These are phyloP conservation scores for Cardamine resedifolia DNA, from an alignment of 345 rosid genomes.

Conservation along the genomic window DNA sequence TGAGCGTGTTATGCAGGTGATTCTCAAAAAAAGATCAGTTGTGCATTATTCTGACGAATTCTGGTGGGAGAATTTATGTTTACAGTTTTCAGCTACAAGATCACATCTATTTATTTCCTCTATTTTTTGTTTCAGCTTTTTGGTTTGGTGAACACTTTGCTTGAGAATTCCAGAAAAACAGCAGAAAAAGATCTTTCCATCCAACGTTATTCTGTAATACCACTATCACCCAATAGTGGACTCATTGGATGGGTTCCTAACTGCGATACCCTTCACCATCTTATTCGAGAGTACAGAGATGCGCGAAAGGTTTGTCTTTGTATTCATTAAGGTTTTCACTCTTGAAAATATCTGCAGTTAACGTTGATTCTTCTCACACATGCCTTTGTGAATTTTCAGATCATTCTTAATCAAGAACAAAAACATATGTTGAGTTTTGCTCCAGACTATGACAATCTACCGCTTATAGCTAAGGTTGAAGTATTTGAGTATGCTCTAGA, in stretches of 20 bases:
- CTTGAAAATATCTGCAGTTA: slow-evolving; percentile 4
- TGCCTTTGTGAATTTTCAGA: slow-evolving; percentile 52
- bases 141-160: slow-evolving; percentile 88
- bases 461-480: slow-evolving; percentile 90
- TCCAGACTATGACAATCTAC: slow-evolving; percentile 89
- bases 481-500: slow-evolving; percentile 86
- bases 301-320: slow-evolving; percentile 70
- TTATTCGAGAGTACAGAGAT: slow-evolving; percentile 92
- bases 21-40: slow-evolving; percentile 8
- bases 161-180: slow-evolving; percentile 86
- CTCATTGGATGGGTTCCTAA: slow-evolving; percentile 97
- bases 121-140: slow-evolving; percentile 64
- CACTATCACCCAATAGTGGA: slow-evolving; percentile 93
- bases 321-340: slow-evolving; percentile 22
- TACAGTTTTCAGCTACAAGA: slow-evolving; percentile 7
- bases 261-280: slow-evolving; percentile 93
- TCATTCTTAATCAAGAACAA: slow-evolving; percentile 88
- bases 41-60: slow-evolving; percentile 1
- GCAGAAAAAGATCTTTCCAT: slow-evolving; percentile 87
- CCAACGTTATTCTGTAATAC: slow-evolving; percentile 87
- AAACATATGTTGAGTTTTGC: slow-evolving; percentile 89
- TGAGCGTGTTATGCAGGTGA: slow-evolving; percentile 99
- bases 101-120: slow-evolving; percentile 16
- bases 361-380: slow-evolving; percentile 7
- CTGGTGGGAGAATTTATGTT: slow-evolving; percentile 10